Evolutionary conservation across 1,139 yeast genomes (phyloP).

Genomic region (Pichia sp.): DNA sequence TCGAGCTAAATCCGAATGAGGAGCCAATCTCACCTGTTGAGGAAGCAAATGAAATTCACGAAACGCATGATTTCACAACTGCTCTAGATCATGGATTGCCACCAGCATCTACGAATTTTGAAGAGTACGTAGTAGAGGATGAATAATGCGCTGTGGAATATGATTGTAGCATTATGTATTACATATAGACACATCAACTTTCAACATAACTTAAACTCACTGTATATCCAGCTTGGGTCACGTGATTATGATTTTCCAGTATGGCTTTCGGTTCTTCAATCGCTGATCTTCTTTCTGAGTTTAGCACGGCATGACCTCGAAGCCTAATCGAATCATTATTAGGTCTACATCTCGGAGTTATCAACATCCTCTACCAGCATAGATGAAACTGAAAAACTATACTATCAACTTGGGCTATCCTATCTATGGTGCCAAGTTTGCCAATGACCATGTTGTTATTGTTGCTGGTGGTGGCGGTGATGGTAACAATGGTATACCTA

Average conservation of each 20-base stretch:
- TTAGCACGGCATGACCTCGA: background rate
- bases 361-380: background rate
- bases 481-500: conserved; percentile 80
- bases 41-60: conserved; percentile 2
- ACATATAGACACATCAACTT: background rate
- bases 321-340: background rate
- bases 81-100: conserved; percentile 6
- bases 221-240: background rate
- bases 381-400: conserved; percentile 19
- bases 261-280: too few relatives aligned
- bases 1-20: conserved; percentile 7
- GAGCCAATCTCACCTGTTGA: background rate
- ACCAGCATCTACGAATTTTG: background rate
- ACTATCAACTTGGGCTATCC: conserved; percentile 67
- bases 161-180: background rate
- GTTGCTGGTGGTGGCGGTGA: conserved; percentile 96
- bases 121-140: conserved; percentile 3
- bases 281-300: too few relatives aligned
- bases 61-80: conserved; percentile 8
- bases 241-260: background rate
- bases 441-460: conserved; percentile 52
- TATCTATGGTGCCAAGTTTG: conserved; percentile 68
- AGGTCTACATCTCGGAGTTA: background rate
- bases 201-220: too few relatives aligned
- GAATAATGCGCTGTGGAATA: too few relatives aligned